Percentiles rank a stretch among this genome's conserved stretches.
Conservation (phyloP, 2,329 filamentous ascomycete species). For the Nemania abortiva region DNA sequence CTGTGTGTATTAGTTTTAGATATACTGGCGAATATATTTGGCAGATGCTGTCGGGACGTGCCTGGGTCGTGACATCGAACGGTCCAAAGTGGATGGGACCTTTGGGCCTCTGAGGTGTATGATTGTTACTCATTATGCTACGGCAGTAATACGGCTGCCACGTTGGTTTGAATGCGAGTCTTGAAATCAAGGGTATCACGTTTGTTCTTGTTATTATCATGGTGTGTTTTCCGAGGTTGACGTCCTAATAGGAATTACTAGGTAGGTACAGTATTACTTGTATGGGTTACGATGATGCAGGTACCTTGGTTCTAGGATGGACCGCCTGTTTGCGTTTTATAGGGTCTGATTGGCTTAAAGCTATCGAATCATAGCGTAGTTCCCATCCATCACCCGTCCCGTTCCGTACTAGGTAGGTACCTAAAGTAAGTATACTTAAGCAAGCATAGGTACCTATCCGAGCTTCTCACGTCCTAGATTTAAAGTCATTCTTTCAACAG, state of each 20-base stretch:
- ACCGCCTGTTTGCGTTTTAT: constrained; percentile 3
- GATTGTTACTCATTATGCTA: constrained; percentile 23
- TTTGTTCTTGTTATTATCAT: constrained; percentile 28
- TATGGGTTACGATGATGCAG: constrained; percentile 1
- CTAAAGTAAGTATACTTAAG: neutral
- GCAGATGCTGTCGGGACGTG: constrained; percentile 51
- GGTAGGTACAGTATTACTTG: too few species aligned
- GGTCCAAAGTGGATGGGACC: constrained; percentile 75
- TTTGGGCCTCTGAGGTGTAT: constrained; percentile 15
- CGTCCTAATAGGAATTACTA: neutral
- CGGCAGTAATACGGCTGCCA: constrained; percentile 2
- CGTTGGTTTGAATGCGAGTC: constrained; percentile 11
- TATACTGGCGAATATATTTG: neutral
- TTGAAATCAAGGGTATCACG: constrained; percentile 9
- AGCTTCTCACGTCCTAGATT: too few species aligned
- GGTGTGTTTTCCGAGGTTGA: constrained; percentile 4
- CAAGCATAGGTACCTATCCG: too few species aligned
- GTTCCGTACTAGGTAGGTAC: neutral
- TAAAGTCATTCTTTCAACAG: too few species aligned
- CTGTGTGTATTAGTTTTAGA: constrained; percentile 15
- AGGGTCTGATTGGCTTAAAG: constrained; percentile 22
- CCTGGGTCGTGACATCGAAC: constrained; percentile 81
- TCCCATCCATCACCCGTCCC: neutral
- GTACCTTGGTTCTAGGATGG: neutral
- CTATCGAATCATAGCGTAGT: neutral